phyloP scores from a whole-genome alignment of 139 green algal genomes.

The Monoraphidium neglectum region DNA sequence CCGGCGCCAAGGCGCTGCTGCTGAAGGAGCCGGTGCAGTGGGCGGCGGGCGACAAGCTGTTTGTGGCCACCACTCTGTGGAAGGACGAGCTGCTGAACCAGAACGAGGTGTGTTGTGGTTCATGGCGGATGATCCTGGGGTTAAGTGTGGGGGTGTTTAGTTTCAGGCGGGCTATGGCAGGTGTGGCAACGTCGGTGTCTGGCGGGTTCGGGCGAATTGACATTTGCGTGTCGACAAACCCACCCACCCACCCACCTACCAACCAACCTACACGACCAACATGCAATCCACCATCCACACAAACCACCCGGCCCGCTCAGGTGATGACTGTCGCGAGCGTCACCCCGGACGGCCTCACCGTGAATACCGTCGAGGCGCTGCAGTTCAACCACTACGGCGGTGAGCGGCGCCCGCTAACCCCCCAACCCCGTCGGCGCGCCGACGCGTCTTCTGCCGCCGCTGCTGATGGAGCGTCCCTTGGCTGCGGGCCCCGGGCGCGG shows the following conservation, averaged over 20 bases:
- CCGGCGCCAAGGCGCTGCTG: background rate
- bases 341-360: constrained; percentile 10
- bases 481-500: too few species aligned
- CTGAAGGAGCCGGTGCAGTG: constrained; percentile 40
- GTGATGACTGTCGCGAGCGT: constrained; percentile 29
- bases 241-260: too few species aligned
- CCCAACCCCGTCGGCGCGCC: too few species aligned
- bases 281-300: too few species aligned
- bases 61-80: constrained; percentile 42
- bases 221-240: too few species aligned
- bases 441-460: background rate
- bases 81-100: constrained; percentile 49
- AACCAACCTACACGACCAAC: too few species aligned
- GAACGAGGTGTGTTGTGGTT: constrained; percentile 54
- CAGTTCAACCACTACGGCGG: constrained; percentile 48
- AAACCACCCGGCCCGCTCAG: too few species aligned
- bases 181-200: too few species aligned
- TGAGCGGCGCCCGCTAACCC: background rate
- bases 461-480: background rate
- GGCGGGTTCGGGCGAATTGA: too few species aligned
- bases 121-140: too few species aligned
- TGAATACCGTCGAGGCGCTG: constrained; percentile 9
- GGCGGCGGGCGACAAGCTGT: constrained; percentile 35
- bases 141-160: too few species aligned
- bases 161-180: too few species aligned